Evolutionary conservation across 768 basidiomycete species (phyloP).

Genomic region (Pleurotus pulmonarius): DNA sequence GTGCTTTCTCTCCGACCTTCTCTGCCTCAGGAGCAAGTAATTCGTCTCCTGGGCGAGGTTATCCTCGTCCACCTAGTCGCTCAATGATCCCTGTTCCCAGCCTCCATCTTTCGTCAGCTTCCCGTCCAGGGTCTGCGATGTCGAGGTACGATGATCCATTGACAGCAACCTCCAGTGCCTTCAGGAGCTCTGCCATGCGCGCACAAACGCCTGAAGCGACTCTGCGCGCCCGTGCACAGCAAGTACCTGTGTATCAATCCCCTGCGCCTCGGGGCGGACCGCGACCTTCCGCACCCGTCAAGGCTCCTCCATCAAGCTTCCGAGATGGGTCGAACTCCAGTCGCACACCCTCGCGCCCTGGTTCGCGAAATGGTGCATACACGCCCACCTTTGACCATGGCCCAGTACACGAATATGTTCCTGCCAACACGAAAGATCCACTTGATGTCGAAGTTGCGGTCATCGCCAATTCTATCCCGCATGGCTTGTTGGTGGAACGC

Average conservation of each 20-base stretch:
- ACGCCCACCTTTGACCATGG: slow-evolving; percentile 55
- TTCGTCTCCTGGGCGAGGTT: slow-evolving; percentile 37
- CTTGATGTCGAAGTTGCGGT: slow-evolving; percentile 77
- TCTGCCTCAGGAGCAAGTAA: slow-evolving; percentile 42
- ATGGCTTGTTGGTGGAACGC: slow-evolving; percentile 75
- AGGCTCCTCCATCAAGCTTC: slow-evolving; percentile 74
- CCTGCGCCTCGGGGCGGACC: slow-evolving; percentile 34
- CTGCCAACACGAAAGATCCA: slow-evolving; percentile 68
- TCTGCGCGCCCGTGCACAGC: slow-evolving; percentile 57
- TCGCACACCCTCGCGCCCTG: slow-evolving; percentile 60
- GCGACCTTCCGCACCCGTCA: slow-evolving; percentile 28
- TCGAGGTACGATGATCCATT: slow-evolving; percentile 63
- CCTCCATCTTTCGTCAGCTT: slow-evolving; percentile 64
- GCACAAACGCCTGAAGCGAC: slow-evolving; percentile 70
- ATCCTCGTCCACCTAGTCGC: slow-evolving; percentile 74
- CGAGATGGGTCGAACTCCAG: slow-evolving; percentile 45
- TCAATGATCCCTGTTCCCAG: slow-evolving; percentile 83
- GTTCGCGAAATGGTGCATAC: slow-evolving; percentile 61
- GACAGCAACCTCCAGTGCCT: slow-evolving; percentile 36
- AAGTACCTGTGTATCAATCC: slow-evolving; percentile 50
- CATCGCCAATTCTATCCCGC: slow-evolving; percentile 71
- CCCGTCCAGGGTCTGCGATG: slow-evolving; percentile 69
- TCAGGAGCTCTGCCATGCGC: slow-evolving; percentile 39
- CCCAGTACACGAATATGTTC: slow-evolving; percentile 60
- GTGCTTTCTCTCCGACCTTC: slow-evolving; percentile 63